Evolutionary conservation across 2,329 filamentous ascomycete genomes (phyloP).

Genomic region (Colletotrichum orbiculare): DNA sequence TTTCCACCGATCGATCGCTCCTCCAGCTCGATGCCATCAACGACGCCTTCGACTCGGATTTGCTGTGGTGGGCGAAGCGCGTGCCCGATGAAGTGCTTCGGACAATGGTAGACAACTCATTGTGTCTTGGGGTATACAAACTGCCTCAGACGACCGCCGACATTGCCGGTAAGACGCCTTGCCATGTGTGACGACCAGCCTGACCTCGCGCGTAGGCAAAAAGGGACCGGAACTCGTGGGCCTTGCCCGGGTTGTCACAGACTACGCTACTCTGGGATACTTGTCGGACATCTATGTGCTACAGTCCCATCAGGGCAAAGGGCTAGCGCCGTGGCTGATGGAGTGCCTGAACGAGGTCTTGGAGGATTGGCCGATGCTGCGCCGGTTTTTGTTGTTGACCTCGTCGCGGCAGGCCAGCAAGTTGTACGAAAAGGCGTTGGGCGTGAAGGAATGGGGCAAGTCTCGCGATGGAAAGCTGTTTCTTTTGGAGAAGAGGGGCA

Average conservation of each 20-base stretch:
- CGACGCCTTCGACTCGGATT: conserved; percentile 64
- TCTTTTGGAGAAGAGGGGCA: conserved; percentile 54
- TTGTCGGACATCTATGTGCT: conserved; percentile 75
- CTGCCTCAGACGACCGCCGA: conserved; percentile 45
- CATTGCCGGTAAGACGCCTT: conserved; percentile 44
- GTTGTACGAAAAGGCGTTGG: conserved; percentile 61
- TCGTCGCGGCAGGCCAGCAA: conserved; percentile 45
- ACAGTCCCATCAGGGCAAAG: conserved; percentile 67
- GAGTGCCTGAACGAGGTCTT: conserved; percentile 67
- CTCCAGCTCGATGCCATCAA: conserved; percentile 67
- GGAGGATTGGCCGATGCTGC: conserved; percentile 67
- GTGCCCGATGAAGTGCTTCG: conserved; percentile 60
- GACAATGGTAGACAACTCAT: conserved; percentile 65
- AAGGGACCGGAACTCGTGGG: conserved; percentile 51
- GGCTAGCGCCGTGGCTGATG: conserved; percentile 75
- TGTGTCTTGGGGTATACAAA: conserved; percentile 70
- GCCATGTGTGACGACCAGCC: not conserved
- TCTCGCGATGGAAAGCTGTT: conserved; percentile 52
- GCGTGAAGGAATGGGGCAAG: conserved; percentile 56
- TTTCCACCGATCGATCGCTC: conserved; percentile 69
- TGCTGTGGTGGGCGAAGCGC: conserved; percentile 70
- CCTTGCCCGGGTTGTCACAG: conserved; percentile 46
- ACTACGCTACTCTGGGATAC: conserved; percentile 36
- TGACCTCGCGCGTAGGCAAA: conserved; percentile 9
- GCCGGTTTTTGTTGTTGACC: conserved; percentile 68